A percentile compares a stretch with the other conserved stretches of the same genome.
Evolutionary conservation across 169 alveolate genomes (phyloP).

Genomic region (Eimeria acervulina): DNA sequence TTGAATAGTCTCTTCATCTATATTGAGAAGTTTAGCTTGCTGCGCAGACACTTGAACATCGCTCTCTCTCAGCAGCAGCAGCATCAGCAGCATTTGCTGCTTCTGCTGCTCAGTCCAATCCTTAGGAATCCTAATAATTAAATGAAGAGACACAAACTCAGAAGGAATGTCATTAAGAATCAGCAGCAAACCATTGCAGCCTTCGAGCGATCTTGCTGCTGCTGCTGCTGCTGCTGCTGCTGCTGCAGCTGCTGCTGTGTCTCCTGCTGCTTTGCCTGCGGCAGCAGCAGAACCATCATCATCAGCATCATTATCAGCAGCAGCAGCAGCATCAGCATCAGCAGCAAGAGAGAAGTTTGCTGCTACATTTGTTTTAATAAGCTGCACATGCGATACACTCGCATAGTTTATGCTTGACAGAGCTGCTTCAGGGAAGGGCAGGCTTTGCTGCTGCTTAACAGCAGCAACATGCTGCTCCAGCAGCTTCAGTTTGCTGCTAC

Average conservation of each 20-base stretch:
- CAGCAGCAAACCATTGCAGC: slow-evolving; percentile 18
- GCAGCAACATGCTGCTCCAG: neutral
- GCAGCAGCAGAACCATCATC: too few relatives aligned
- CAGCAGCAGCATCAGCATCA: neutral
- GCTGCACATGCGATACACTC: neutral
- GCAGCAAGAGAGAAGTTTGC: neutral
- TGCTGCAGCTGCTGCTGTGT: neutral
- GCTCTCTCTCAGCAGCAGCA: slow-evolving; percentile 16
- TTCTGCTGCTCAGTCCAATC: neutral
- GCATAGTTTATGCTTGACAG: neutral
- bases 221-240: slow-evolving; percentile 48
- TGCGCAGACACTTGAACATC: neutral
- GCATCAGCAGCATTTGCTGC: slow-evolving; percentile 50
- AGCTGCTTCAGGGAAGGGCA: slow-evolving; percentile 7
- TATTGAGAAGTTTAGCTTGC: neutral
- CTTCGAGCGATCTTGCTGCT: neutral
- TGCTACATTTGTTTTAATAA: neutral
- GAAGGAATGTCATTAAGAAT: slow-evolving; percentile 5
- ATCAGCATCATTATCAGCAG: neutral
- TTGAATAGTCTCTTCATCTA: neutral
- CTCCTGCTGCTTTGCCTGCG: neutral
- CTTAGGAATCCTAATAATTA: neutral
- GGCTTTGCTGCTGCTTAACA: slow-evolving; percentile 14
- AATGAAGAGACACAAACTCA: slow-evolving; percentile 19
- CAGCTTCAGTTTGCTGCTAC: slow-evolving; percentile 3